Percentiles rank a stretch among this genome's conserved stretches.
Conservation (phyloP, 2,329 filamentous ascomycete genomes). For the Colletotrichum sp. region DNA sequence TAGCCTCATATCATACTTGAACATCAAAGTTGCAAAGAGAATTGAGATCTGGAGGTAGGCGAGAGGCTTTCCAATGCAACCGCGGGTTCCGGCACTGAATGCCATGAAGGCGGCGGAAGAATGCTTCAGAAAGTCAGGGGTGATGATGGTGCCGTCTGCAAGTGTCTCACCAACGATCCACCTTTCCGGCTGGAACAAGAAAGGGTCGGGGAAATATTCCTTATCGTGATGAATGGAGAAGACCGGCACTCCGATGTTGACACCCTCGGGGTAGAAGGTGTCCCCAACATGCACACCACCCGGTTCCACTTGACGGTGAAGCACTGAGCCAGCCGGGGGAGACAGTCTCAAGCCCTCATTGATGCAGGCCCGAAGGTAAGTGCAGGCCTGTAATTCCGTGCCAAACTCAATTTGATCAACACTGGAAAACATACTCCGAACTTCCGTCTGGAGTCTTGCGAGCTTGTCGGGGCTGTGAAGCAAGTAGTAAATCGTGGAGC, state of each 20-base stretch:
- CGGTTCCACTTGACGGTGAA: neutral
- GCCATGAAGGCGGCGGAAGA: neutral
- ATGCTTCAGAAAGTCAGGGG: neutral
- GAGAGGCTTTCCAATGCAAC: slow-evolving; percentile 1
- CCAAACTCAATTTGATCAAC: neutral
- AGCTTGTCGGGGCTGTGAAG: neutral
- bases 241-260: slow-evolving; percentile 5
- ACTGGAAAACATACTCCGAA: neutral
- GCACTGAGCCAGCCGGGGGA: neutral
- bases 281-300: neutral
- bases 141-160: neutral
- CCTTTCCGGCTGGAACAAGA: neutral
- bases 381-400: neutral
- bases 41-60: slow-evolving; percentile 1
- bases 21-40: neutral
- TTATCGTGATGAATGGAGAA: slow-evolving; percentile 2
- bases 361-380: slow-evolving; percentile 1
- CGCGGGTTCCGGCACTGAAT: slow-evolving; percentile 3
- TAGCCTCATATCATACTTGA: slow-evolving; percentile 5
- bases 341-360: slow-evolving; percentile 2
- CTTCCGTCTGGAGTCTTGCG: neutral
- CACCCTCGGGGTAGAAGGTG: neutral
- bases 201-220: neutral
- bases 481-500: slow-evolving; percentile 2
- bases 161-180: slow-evolving; percentile 2